Evolutionary conservation across 2,329 filamentous ascomycete species (phyloP), one percentile per base, ranked within the genome.

Genomic region (Microascus cirrosus): DNA sequence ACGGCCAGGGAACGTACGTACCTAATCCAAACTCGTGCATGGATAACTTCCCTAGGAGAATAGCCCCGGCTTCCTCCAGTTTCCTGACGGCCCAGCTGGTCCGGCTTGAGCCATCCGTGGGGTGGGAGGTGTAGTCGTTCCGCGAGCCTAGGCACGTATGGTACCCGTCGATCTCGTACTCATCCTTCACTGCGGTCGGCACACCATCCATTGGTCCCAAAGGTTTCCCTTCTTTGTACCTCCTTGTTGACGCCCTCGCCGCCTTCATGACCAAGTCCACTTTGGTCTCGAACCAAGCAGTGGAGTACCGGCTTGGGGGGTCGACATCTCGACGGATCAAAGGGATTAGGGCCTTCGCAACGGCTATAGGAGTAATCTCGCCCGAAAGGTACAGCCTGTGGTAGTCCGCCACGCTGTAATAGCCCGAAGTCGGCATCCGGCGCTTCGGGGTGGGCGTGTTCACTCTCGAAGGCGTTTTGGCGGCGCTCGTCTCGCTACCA

Each of bases 11-110:
- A 10, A 55, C 75, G 64, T 70, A 55, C 75, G 64, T 70, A 83
- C 83, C 86, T 60, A 87, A 77, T 2, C 87, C 88, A 56, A 88
- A 77, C 68, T 92, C 88, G 67, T 90, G 86, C 87, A 92, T 90
- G 11, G 79, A 86, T 1, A 82, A 77, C 71, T 89, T 90, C 15
- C 87, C 88, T 7, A 91, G 72, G 24, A 90, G 74, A 15, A 93
- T 74, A 1, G 81, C 87, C 1, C 89, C 89, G 0, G 85, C 83
- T 58, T 89, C 84, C 65, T 86, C 77, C 65, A 87, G 81, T 67
- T 86, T 84, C 66, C 78, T 76, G 10, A 90, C 84, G 65, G 83
- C 87, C 85, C 86, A 92, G 20, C 81, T 82, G 0, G 86, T 89
- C 13, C 54, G 68, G 22, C 63, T 65, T 22, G 66, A 63, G 15